Percentiles rank a stretch among this genome's conserved stretches.
Evolutionary conservation across 2,329 filamentous ascomycete genomes (phyloP).

Genomic region (Fusarium virguliforme): DNA sequence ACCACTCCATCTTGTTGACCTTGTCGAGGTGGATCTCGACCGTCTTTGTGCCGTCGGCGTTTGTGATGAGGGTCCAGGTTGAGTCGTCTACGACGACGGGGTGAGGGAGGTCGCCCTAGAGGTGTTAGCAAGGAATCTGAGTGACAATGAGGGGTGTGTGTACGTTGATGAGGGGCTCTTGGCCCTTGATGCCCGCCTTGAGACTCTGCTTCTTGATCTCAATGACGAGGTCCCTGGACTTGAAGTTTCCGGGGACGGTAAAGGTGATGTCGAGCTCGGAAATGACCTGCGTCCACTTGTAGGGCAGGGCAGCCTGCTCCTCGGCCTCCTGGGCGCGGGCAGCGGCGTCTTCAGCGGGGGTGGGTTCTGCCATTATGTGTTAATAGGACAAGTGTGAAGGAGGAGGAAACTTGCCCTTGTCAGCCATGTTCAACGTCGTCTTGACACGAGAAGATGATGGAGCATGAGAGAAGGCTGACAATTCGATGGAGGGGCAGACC

Average conservation of each 20-base stretch:
- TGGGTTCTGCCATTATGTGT: slow-evolving; percentile 61
- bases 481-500: slow-evolving; percentile 47
- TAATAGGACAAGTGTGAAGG: slow-evolving; percentile 17
- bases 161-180: slow-evolving; percentile 87
- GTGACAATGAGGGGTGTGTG: slow-evolving; percentile 41
- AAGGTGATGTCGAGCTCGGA: slow-evolving; percentile 87
- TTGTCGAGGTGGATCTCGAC: slow-evolving; percentile 94
- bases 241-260: slow-evolving; percentile 84
- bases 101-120: slow-evolving; percentile 87
- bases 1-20: slow-evolving; percentile 98
- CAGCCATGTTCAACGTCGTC: slow-evolving; percentile 57
- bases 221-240: slow-evolving; percentile 87
- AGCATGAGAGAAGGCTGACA: slow-evolving; percentile 52
- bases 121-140: slow-evolving; percentile 21
- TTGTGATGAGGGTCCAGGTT: slow-evolving; percentile 90
- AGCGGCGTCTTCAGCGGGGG: slow-evolving; percentile 71
- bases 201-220: slow-evolving; percentile 85
- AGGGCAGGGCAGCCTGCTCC: slow-evolving; percentile 92
- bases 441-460: slow-evolving; percentile 32
- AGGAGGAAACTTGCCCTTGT: slow-evolving; percentile 55
- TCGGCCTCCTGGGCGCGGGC: slow-evolving; percentile 81
- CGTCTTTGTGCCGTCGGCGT: slow-evolving; percentile 76
- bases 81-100: slow-evolving; percentile 87
- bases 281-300: slow-evolving; percentile 98
- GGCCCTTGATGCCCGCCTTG: slow-evolving; percentile 87